Conservation (phyloP, 2,329 filamentous ascomycete species). For the Fusarium denticulatum region DNA sequence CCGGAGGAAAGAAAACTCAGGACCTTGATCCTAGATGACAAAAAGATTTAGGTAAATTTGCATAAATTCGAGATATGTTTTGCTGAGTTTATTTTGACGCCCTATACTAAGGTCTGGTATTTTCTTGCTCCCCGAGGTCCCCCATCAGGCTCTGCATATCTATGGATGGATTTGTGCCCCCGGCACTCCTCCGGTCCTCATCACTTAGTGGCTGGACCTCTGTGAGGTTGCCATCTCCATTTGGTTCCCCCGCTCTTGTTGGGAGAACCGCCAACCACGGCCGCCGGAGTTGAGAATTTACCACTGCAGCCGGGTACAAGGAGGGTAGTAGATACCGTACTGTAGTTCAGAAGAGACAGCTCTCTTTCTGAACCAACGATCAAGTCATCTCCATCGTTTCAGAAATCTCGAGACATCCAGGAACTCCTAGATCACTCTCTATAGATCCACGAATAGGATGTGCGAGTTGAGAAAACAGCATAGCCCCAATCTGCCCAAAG, state of each 20-base stretch:
- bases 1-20: too few species aligned
- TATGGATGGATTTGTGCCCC: constrained; percentile 3
- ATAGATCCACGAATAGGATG: neutral
- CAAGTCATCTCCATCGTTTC: constrained; percentile 7
- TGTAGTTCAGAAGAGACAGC: neutral
- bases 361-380: neutral
- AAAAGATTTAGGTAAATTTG: too few species aligned
- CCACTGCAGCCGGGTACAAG: neutral
- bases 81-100: too few species aligned
- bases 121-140: too few species aligned
- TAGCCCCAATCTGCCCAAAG: neutral
- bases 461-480: neutral
- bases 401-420: neutral
- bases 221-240: neutral
- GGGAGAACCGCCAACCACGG: constrained; percentile 6
- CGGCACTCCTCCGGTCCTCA: constrained; percentile 17
- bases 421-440: constrained; percentile 1
- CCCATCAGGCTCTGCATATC: constrained; percentile 7
- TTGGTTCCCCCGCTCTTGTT: constrained; percentile 2
- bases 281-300: neutral
- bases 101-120: too few species aligned
- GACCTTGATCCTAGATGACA: too few species aligned
- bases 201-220: constrained; percentile 5
- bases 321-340: neutral
- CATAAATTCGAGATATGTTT: too few species aligned